Base-by-base conservation (phyloP, 2,329 filamentous ascomycete species). In the Orbilia javanica region DNA sequence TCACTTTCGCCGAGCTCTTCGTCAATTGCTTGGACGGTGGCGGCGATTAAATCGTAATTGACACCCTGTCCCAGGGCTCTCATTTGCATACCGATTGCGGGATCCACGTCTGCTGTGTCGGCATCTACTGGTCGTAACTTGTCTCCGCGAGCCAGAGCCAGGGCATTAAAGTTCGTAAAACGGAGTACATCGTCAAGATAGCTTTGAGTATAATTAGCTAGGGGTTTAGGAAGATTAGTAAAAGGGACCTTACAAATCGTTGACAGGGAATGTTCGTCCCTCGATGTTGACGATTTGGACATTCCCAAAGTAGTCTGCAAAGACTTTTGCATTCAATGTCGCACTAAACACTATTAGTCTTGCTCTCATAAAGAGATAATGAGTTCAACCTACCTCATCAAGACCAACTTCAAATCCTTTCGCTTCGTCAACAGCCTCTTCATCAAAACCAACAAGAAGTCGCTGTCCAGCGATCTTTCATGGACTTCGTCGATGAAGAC, bases 401-500 rank as follows among this genome's bases (percentile, higher is more conserved):
- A 87, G 11, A 99, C 90, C 46, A 98, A 88, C 84, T 95, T 97
- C 42, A 98, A 88, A 79, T 96, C 92, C 81, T 90, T 91, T 60
- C 92, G 88, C 80, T 87, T 87, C 73, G 88, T 88, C 80, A 97
- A 84, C 5, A 97, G 93, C 83, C 97, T 92, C 69, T 93, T 90
- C 36, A 99, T 86, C 63, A 99, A 88, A 50, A 94, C 94, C 65
- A 99, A 87, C 8, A 98, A 86, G 82, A 99, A 97, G 83, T 99
- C 95, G 0, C 94, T 97, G 82, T 98, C 96, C 8, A 99, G 86
- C 84, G 93, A 97, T 68, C 95, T 90, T 84, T 99, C 95, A 85
- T 99, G 95, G 2, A 98, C 95, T 84, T 99, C 95, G 83, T 99
- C 95, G 52, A 98, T 94, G 18, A 98, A 92, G 6, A 99, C 90